Base-by-base conservation (phyloP, 1,284 basidiomycete genomes). In the Boletus semigastroideus region DNA sequence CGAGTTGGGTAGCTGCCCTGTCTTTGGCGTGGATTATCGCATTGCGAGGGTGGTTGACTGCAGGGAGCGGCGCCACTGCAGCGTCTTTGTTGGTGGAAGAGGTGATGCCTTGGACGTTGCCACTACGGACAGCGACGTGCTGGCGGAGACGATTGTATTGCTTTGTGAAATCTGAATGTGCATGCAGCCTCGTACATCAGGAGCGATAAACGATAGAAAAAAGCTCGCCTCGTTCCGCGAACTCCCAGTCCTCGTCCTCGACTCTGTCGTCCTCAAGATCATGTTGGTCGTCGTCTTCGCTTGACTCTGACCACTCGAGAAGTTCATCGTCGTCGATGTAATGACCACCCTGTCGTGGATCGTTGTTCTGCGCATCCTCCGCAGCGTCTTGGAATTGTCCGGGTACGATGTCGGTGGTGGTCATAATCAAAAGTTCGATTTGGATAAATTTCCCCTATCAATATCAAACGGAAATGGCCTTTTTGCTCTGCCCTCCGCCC, bases 221-320 rank as follows among this genome's bases (percentile, higher is more conserved):
- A 56, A 22, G 52, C 72, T 48, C 48, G 84, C 87, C 87, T 75
- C 85, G 74, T 65, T 88, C 86, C 17, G 91, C 85, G 34, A 91
- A 80, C 64, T 94, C 93, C 92, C 92, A 94, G 67, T 95, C 92
- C 67, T 95, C 93, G 66, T 94, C 90, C 58, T 94, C 90, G 17
- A 86, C 85, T 41, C 84, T 74, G 57, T 76, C 71, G 41, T 78
- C 76, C 40, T 82, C 78, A 49, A 79, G 83, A 38, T 76, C 74
- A 56, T 73, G 55, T 45, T 62, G 73, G 7, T 76, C 73, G 20
- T 73, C 54, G 31, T 72, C 73, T 4, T 75, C 75, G 17, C 73
- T 70, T 4, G 73, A 68, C 22, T 74, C 70, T 34, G 66, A 72
- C 64, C 67, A 71, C 44, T 68, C 68, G 27, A 72, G 68, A 52